Evolutionary conservation across 1,284 basidiomycete genomes (phyloP).

Genomic region (Vanrija sp.): DNA sequence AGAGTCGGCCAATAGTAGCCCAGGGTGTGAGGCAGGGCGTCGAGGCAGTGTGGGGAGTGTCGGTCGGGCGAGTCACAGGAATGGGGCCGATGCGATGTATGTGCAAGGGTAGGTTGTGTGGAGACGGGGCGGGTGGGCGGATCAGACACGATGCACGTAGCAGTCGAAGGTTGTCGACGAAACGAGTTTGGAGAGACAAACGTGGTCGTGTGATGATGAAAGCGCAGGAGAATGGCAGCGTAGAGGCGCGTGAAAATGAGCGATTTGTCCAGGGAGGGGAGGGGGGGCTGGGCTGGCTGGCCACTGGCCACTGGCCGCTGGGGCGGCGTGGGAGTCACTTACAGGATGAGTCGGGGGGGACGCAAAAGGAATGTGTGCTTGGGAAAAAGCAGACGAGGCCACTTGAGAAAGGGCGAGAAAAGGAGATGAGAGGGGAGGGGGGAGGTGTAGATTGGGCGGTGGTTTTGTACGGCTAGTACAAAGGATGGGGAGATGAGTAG

Average conservation of each 20-base stretch:
- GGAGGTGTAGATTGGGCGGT: background rate
- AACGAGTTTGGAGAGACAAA: background rate
- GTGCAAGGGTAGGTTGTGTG: too few species aligned
- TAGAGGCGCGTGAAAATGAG: background rate
- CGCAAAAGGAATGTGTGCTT: constrained; percentile 1
- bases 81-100: too few species aligned
- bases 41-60: too few species aligned
- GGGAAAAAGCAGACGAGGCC: background rate
- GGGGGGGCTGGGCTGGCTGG: too few species aligned
- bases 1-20: background rate
- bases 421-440: background rate
- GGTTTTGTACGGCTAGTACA: background rate
- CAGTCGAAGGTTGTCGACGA: background rate
- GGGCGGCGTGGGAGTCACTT: constrained; percentile 1
- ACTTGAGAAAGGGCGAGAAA: background rate
- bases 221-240: background rate
- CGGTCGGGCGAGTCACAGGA: too few species aligned
- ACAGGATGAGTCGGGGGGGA: background rate
- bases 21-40: background rate
- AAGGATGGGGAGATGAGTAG: background rate
- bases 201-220: constrained; percentile 1
- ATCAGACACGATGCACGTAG: too few species aligned
- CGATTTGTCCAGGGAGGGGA: background rate
- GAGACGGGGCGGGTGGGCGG: background rate
- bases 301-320: too few species aligned